Evolutionary conservation across 805 yeast species (phyloP), one percentile per base, ranked within the genome.

Genomic region (Nakazawaea wickerhamii): DNA sequence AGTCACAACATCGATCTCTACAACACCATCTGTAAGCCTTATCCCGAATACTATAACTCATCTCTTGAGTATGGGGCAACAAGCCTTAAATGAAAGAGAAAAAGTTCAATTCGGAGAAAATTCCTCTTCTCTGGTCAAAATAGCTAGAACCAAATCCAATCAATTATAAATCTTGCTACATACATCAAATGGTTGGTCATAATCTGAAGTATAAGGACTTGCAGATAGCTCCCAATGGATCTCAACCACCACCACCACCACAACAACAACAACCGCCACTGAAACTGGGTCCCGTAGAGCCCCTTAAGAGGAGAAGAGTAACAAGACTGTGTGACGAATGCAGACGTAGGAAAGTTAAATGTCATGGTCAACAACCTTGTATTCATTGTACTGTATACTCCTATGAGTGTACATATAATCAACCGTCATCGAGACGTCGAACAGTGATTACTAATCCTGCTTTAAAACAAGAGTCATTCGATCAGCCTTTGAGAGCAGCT

Each of bases 351-450:
- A 84, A 84, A 55, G 86, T 83, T 48, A 80, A 81, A 55, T 84
- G 95, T 60, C 89, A 83, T 57, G 93, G 91, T 4, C 73, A 74
- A 51, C 81, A 75, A 51, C 93, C 91, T 1, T 84, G 95, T 58
- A 73, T 77, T 25, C 87, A 81, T 58, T 88, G 96, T 57, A 84
- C 95, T 1, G 95, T 87, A 1, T 89, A 87, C 62, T 78, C 86
- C 17, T 85, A 84, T 59, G 83, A 77, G 44, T 88, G 96, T 61
- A 78, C 95, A 0, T 88, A 88, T 58, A 85, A 84, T 55, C 87
- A 85, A 54, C 91, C 95, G 8, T 71, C 82, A 40, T 65, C 71
- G 43, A 61, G 85, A 38, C 77, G 75, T 54, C 77, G 54, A 35
- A 27, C 37, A 31, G 30, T 37, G 64, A 52, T 64, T 61, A 45